Conservation (phyloP, 2,329 filamentous ascomycete species). For the Pestalotiopsis sp. region DNA sequence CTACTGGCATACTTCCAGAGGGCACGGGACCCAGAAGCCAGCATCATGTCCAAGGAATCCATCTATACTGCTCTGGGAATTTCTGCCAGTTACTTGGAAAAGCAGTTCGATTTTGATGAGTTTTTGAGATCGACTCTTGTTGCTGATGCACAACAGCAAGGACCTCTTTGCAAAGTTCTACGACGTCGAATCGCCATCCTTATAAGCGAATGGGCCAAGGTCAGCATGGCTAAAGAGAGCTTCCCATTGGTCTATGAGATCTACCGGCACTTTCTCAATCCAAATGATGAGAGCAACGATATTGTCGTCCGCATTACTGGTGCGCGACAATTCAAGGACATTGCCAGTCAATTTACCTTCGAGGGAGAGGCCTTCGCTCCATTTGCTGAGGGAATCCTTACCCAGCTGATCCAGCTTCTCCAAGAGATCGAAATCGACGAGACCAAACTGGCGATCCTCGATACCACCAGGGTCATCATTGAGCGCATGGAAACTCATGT, state of each 20-base stretch:
- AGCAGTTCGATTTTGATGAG: constrained; percentile 79
- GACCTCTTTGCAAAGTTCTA: constrained; percentile 73
- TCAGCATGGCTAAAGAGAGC: constrained; percentile 71
- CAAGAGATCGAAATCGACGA: constrained; percentile 80
- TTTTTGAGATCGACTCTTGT: constrained; percentile 78
- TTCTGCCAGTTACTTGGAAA: constrained; percentile 74
- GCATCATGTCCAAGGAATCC: constrained; percentile 87
- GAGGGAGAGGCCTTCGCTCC: constrained; percentile 73
- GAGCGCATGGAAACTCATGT: constrained; percentile 78
- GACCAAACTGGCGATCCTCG: constrained; percentile 86
- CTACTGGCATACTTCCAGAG: constrained; percentile 82
- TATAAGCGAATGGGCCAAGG: constrained; percentile 84
- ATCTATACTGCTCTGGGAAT: constrained; percentile 93
- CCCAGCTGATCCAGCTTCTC: constrained; percentile 75
- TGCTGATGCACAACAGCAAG: constrained; percentile 71
- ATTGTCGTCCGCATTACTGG: constrained; percentile 90
- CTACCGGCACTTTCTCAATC: constrained; percentile 82
- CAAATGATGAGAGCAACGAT: constrained; percentile 79
- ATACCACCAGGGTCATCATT: constrained; percentile 82
- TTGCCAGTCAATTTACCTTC: constrained; percentile 87
- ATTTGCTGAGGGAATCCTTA: constrained; percentile 74
- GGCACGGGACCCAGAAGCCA: constrained; percentile 65
- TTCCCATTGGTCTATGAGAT: constrained; percentile 82
- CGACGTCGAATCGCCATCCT: constrained; percentile 87
- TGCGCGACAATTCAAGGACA: constrained; percentile 77